Percentiles rank a stretch among this genome's conserved stretches.
These are phyloP conservation scores for Leccinum broughii DNA, from an alignment of 768 basidiomycete species.

Conservation along the genomic window DNA sequence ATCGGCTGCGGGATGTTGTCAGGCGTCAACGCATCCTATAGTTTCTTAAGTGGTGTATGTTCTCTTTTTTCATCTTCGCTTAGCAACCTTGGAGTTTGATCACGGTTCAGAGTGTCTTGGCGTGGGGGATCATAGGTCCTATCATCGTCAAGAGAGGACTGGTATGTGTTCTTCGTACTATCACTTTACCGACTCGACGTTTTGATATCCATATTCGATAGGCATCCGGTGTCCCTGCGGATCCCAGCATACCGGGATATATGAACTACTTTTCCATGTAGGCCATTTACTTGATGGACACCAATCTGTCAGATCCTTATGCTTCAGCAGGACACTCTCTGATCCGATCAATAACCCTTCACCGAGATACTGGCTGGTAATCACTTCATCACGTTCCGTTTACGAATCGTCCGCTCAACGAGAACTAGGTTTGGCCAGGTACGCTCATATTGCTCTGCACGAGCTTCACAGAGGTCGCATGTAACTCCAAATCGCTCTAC, in stretches of 20 bases:
- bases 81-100: not conserved
- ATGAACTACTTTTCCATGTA: conserved; percentile 1
- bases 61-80: not conserved
- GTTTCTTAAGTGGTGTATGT: conserved; percentile 48
- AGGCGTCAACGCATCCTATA: conserved; percentile 56
- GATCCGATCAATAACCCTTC: not conserved
- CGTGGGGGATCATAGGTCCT: conserved; percentile 65
- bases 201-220: not conserved
- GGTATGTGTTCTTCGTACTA: not conserved
- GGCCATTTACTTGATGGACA: not conserved
- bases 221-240: not conserved
- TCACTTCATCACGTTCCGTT: not conserved
- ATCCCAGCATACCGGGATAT: not conserved
- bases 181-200: not conserved
- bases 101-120: conserved; percentile 45
- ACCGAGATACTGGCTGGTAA: not conserved
- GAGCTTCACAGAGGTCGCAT: conserved; percentile 1
- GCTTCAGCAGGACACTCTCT: not conserved
- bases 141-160: conserved; percentile 39
- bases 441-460: not conserved
- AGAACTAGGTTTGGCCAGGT: not conserved
- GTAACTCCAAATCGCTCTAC: not conserved
- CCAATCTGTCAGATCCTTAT: not conserved
- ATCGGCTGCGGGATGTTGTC: conserved; percentile 60
- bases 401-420: not conserved